Evolutionary conservation across 1,284 basidiomycete species (phyloP).

Genomic region (Ustilago loliicola): DNA sequence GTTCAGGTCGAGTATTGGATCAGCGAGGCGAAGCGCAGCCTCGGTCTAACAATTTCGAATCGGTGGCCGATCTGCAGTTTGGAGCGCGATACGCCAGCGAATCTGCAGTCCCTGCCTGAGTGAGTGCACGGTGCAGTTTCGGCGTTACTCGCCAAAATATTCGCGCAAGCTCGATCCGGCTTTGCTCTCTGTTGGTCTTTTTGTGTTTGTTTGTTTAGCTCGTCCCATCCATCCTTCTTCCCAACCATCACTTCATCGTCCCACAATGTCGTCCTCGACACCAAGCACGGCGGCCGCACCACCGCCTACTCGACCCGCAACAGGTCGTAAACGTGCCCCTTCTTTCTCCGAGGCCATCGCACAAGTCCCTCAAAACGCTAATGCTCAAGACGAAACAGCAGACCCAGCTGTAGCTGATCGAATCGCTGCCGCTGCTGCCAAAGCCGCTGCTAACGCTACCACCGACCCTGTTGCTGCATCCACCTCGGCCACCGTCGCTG

Average conservation of each 20-base stretch:
- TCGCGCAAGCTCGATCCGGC: background rate
- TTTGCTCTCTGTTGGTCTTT: constrained; percentile 2
- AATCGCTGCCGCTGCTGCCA: constrained; percentile 28
- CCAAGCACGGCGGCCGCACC: constrained; percentile 37
- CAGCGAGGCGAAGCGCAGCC: background rate
- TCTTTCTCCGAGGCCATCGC: constrained; percentile 52
- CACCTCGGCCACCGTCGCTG: constrained; percentile 4
- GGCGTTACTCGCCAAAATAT: background rate
- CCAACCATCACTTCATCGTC: constrained; percentile 1
- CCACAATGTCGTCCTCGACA: constrained; percentile 11
- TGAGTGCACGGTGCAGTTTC: background rate
- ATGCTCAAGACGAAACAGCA: constrained; percentile 46
- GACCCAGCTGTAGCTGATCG: constrained; percentile 49
- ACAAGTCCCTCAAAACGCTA: constrained; percentile 49
- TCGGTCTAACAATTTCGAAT: background rate
- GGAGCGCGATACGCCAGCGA: constrained; percentile 3
- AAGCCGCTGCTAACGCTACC: constrained; percentile 16
- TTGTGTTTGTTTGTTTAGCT: background rate
- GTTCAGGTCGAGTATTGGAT: no score
- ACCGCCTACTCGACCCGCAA: constrained; percentile 37
- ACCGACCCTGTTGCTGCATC: constrained; percentile 36
- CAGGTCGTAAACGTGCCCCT: constrained; percentile 42
- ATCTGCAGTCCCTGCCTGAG: background rate
- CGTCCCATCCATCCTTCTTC: background rate
- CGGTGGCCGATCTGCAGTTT: background rate